Evolutionary conservation across 2,329 filamentous ascomycete species (phyloP).

Genomic region (Xylaria sp.): DNA sequence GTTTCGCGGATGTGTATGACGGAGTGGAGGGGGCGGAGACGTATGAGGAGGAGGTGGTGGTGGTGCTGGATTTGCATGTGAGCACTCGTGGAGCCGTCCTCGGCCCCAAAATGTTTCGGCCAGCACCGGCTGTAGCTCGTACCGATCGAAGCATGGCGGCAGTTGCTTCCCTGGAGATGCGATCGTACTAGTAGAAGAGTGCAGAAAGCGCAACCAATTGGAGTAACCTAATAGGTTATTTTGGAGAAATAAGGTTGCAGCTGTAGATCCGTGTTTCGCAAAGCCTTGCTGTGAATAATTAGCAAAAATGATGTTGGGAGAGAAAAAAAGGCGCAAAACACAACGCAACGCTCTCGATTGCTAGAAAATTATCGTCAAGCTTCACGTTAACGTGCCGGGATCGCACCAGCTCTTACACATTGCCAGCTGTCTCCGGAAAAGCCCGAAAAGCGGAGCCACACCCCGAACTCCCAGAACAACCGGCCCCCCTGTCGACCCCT

Average conservation of each 20-base stretch:
- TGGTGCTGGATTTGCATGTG: slow-evolving; percentile 50
- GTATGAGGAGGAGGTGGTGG: slow-evolving; percentile 20
- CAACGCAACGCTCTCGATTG: neutral
- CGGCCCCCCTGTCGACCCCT: slow-evolving; percentile 4
- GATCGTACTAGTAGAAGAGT: slow-evolving; percentile 1
- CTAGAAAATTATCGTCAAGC: slow-evolving; percentile 26
- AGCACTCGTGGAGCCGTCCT: slow-evolving; percentile 48
- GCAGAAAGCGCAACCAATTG: slow-evolving; percentile 19
- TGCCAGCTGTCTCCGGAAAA: slow-evolving; percentile 27
- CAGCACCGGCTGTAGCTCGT: slow-evolving; percentile 48
- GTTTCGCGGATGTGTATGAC: slow-evolving; percentile 40
- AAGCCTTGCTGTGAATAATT: neutral
- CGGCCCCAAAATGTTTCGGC: slow-evolving; percentile 48
- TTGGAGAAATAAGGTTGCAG: neutral
- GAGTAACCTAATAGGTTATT: neutral
- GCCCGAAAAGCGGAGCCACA: slow-evolving; percentile 25
- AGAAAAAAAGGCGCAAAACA: slow-evolving; percentile 31
- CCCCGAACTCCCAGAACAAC: neutral
- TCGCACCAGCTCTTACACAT: neutral
- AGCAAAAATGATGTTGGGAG: slow-evolving; percentile 10
- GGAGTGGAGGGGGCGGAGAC: slow-evolving; percentile 36
- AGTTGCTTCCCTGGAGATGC: neutral
- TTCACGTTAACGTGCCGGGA: slow-evolving; percentile 14
- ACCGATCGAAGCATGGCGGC: slow-evolving; percentile 52
- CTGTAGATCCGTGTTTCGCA: neutral